Evolutionary conservation across 2,329 filamentous ascomycete genomes (phyloP), one percentile per base, ranked within the genome.

Genomic region (Coniochaeta sp.): DNA sequence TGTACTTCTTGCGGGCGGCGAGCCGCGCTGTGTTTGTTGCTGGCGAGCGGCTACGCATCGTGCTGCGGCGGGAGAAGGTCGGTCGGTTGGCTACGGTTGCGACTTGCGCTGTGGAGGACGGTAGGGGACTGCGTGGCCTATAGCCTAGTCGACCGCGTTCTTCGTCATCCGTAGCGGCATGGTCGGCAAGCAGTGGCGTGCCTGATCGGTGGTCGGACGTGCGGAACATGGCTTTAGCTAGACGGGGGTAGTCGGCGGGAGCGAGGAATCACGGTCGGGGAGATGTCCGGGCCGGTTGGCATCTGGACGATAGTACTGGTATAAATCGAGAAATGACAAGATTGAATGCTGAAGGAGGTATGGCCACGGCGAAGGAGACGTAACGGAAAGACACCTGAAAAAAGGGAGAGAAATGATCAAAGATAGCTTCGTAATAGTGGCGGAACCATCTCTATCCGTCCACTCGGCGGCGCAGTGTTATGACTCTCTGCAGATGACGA

Each of bases 1-100:
- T 88, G 75, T 99, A 98, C 75, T 91, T 91, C 71, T 85, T 89
- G 70, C 85, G 84, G 38, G 90, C 92, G 50, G 87, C 88, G 62
- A 81, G 76, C 64, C 83, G 82, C 19, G 85, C 82, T 11, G 54
- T 22, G 66, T 83, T 79, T 1, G 80, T 78, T 62, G 86, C 82
- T n/a, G 91, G 90, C 70, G 89, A 93, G 67, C 85, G 82, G 70
- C 91, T 92, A 69, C 89, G 86, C 76, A 96, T 87, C 14, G 88
- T 88, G 47, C 87, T 89, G 60, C 84, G 79, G 60, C 85, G 80
- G 50, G 78, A 76, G 63, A 82, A 74, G 26, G 69, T 66, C 17
- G 77, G 74, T 54, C 72, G 69, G 57, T 58, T 60, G 64, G 40
- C 76, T 65, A 66, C 71, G 61, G 66, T 69, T 64, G 22, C 36